Conservation (phyloP, 371 early-diverging fungal genomes). For the Batrachochytrium dendrobatidis region DNA sequence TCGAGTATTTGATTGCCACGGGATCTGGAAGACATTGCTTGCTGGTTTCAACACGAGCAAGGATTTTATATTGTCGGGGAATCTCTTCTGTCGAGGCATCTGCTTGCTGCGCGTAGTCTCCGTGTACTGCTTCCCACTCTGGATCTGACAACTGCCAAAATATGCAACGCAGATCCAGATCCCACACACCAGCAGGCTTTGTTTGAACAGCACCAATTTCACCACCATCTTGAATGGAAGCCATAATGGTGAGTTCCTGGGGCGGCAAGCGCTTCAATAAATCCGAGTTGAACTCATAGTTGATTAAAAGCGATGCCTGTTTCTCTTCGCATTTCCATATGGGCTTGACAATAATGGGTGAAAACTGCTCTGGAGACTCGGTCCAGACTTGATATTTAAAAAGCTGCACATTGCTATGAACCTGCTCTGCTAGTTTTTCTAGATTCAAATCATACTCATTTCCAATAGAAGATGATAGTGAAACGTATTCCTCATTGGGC, state of each 20-base stretch:
- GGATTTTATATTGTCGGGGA: constrained; percentile 8
- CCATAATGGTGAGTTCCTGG: constrained; percentile 23
- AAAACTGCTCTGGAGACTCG: constrained; percentile 13
- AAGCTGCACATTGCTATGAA: constrained; percentile 9
- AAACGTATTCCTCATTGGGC: constrained; percentile 19
- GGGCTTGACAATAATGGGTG: constrained; percentile 24
- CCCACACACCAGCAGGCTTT: constrained; percentile 30
- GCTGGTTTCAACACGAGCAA: constrained; percentile 31
- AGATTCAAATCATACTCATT: constrained; percentile 17
- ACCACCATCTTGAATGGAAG: constrained; percentile 17
- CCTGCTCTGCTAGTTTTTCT: constrained; percentile 1
- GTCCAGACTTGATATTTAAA: constrained; percentile 31
- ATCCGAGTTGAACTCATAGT: constrained; percentile 24
- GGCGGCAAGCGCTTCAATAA: constrained; percentile 9
- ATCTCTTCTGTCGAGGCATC: neutral
- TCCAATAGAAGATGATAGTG: neutral
- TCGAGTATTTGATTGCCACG: constrained; percentile 12
- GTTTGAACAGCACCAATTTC: constrained; percentile 20
- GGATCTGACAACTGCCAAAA: constrained; percentile 30
- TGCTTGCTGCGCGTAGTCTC: neutral
- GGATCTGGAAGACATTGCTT: constrained; percentile 4
- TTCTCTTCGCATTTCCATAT: constrained; percentile 30
- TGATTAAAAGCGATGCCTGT: constrained; percentile 25
- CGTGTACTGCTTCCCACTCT: neutral
- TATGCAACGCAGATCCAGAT: constrained; percentile 22